Percentiles rank a stretch among this genome's conserved stretches.
Evolutionary conservation across 2,329 filamentous ascomycete species (phyloP).

Genomic region (Pseudogymnoascus sp.): DNA sequence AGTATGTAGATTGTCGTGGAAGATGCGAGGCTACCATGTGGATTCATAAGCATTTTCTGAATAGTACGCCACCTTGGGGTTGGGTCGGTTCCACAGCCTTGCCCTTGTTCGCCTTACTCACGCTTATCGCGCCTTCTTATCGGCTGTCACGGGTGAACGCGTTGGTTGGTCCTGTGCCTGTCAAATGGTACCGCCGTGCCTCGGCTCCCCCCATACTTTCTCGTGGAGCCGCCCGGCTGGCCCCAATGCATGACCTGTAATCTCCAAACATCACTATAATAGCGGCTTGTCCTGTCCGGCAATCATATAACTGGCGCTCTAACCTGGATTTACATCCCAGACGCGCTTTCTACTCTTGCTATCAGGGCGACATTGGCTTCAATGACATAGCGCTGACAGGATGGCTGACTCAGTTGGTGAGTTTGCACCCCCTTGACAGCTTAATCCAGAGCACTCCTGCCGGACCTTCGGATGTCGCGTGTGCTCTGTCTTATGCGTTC

Average conservation of each 20-base stretch:
- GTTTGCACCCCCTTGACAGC: constrained; percentile 13
- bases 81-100: background rate
- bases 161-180: background rate
- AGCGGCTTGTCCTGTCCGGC: background rate
- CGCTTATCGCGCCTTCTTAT: background rate
- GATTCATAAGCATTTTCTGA: constrained; percentile 7
- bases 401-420: constrained; percentile 49
- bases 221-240: background rate
- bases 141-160: background rate
- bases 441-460: constrained; percentile 5
- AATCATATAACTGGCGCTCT: constrained; percentile 2
- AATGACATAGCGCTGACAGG: constrained; percentile 17
- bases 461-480: background rate
- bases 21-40: constrained; percentile 1
- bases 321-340: background rate
- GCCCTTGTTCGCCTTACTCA: background rate
- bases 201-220: constrained; percentile 8
- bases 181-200: background rate
- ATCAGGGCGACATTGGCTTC: background rate
- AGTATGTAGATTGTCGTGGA: background rate
- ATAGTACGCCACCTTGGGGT: constrained; percentile 3
- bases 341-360: background rate
- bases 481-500: background rate
- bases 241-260: background rate
- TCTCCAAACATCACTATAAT: constrained; percentile 6